These are phyloP conservation scores for Termitomyces sp. DNA, from an alignment of 768 basidiomycete genomes.

Conservation along the genomic window DNA sequence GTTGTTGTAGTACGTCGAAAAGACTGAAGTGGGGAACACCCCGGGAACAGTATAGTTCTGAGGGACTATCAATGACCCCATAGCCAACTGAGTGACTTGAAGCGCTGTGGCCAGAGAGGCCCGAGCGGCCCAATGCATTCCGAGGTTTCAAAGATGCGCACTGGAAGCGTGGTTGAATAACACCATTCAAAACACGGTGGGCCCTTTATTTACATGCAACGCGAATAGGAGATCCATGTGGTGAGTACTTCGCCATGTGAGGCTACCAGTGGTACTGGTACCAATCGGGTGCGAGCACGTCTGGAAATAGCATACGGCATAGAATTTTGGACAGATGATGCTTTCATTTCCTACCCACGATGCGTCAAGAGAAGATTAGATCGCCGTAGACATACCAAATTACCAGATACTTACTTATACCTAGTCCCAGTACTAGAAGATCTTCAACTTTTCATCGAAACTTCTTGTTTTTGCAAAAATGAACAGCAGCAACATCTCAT, in stretches of 20 bases:
- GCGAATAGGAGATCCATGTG: background rate
- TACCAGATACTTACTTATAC: too few relatives aligned
- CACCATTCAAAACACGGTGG: background rate
- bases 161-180: background rate
- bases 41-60: conserved; percentile 59
- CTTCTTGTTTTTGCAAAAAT: too few relatives aligned
- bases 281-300: background rate
- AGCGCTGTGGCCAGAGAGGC: background rate
- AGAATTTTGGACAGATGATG: too few relatives aligned
- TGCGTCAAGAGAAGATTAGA: background rate
- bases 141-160: background rate
- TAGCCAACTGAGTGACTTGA: conserved; percentile 3
- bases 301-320: background rate
- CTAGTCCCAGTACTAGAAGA: too few relatives aligned
- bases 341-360: background rate
- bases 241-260: too few relatives aligned
- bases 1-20: conserved; percentile 64
- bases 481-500: too few relatives aligned
- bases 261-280: background rate
- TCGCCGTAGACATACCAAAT: too few relatives aligned
- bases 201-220: background rate
- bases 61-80: conserved; percentile 23
- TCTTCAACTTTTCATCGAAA: too few relatives aligned
- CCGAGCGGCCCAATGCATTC: conserved; percentile 2
- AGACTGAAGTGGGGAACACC: conserved; percentile 62